Evolutionary conservation across 352 stramenopile species (phyloP).

Genomic region (Globisporangium camurandrum): DNA sequence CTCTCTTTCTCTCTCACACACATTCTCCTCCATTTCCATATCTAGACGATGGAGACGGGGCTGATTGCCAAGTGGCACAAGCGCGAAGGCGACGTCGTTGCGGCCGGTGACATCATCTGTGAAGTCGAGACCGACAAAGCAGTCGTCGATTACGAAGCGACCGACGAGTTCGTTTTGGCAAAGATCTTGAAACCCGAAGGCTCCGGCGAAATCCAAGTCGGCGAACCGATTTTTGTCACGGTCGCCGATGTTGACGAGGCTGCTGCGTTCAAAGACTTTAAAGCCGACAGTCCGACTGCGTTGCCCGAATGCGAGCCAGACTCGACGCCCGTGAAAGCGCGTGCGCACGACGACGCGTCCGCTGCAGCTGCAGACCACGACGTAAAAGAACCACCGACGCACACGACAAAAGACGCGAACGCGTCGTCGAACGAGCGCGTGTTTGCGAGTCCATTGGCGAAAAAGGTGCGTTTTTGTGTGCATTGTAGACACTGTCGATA

Average conservation of each 20-base stretch:
- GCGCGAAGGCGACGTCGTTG: conserved; percentile 87
- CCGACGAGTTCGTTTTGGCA: conserved; percentile 92
- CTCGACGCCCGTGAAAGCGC: conserved; percentile 17
- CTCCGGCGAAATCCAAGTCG: conserved; percentile 79
- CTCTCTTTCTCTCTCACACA: neutral
- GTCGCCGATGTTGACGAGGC: conserved; percentile 48
- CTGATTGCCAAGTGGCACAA: conserved; percentile 94
- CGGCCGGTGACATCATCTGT: conserved; percentile 89
- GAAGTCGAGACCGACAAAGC: conserved; percentile 98
- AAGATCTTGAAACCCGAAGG: conserved; percentile 92
- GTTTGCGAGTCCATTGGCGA: conserved; percentile 92
- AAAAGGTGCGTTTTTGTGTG: conserved; percentile 47
- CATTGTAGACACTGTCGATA: conserved; percentile 18
- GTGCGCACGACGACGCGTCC: conserved; percentile 5
- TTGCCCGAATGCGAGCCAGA: conserved; percentile 15
- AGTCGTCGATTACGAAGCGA: conserved; percentile 95
- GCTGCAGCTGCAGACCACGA: too few relatives aligned
- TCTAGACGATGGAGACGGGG: conserved; percentile 94
- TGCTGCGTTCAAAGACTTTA: conserved; percentile 49
- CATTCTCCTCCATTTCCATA: too few relatives aligned
- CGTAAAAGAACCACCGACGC: too few relatives aligned
- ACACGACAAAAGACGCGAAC: too few relatives aligned
- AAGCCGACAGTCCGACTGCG: conserved; percentile 24
- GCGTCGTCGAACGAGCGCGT: conserved; percentile 81
- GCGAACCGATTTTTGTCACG: conserved; percentile 64